A percentile compares a stretch with the other conserved stretches of the same genome.
These are phyloP conservation scores for Podospora bellae-mahoneyi DNA, from an alignment of 495 filamentous ascomycete species.

Conservation along the genomic window DNA sequence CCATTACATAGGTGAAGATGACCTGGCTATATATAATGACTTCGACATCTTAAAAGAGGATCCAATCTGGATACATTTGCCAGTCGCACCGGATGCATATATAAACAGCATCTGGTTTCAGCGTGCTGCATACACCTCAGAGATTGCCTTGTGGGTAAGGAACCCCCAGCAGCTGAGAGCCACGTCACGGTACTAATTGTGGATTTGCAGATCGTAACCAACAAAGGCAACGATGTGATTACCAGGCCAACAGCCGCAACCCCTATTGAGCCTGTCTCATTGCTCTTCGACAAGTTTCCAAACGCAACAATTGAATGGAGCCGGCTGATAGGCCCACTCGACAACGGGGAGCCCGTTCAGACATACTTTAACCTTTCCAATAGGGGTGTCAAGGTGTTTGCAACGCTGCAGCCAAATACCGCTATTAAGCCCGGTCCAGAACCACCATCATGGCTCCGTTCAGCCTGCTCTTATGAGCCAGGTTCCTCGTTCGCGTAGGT, in stretches of 20 bases:
- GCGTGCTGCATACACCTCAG: neutral
- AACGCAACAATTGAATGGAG: too few species aligned
- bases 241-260: neutral
- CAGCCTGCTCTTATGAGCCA: neutral
- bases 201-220: neutral
- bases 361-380: neutral
- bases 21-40: constrained; percentile 10
- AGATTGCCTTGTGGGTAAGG: neutral
- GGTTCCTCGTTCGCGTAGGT: neutral
- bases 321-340: neutral
- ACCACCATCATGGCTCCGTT: neutral
- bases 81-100: neutral
- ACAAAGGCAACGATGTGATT: neutral
- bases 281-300: neutral
- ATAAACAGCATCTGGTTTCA: constrained; percentile 2
- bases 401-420: neutral
- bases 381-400: neutral
- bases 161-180: neutral
- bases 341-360: neutral
- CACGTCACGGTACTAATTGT: neutral
- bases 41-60: neutral
- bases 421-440: neutral
- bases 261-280: neutral
- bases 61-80: constrained; percentile 10
- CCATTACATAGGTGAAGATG: neutral